Base-by-base conservation (phyloP, 257 asterid species). In the Nicotiana undulata region DNA sequence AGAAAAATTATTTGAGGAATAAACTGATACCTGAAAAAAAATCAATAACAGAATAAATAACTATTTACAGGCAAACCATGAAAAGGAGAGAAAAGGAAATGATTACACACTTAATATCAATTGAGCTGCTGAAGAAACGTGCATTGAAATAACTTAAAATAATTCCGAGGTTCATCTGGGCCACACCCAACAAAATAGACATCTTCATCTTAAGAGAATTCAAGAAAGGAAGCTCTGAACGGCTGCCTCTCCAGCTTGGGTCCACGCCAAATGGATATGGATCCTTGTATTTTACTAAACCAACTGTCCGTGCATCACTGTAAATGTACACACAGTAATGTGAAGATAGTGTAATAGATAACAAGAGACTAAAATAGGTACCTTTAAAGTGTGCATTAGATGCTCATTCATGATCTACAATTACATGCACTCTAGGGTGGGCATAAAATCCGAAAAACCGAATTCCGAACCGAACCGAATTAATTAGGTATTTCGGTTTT, bases 1-100 rank as follows among this genome's bases (percentile, higher is more conserved):
- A 94, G 97, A 88, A 94, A 94, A 86, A 94, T 92, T 82, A 92
- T 32, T 83, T 94, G 98, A 16, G 97, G 98, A 81, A 94, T 86
- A 90, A 94, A 94, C 88, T 92, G 97, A 88, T 90, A 94, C 97
- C 97, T 94, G 80, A 68, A 58, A 79, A 29, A 80, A 53, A 85
- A 63, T n/a, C 63, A 83, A 82, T 16, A 81, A 64, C 34, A 60
- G 18, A 74, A 80, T 86, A 81, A 87, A 84, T 81, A 75, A 55
- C 82, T 44, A 76, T 63, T 44, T 49, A 60, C 60, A 37, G 56
- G 81, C 58, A 46, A 67, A 75, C 67, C 22, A 79, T 66, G 40
- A 17, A 75, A 72, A 63, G 79, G 78, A 46, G 63, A n/a, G 22
- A 66, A 29, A 18, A 24, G 58, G 80, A 77, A 72, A 80, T 49